Conservation (phyloP, 2,329 filamentous ascomycete genomes). For the Fusarium sambucinum region DNA sequence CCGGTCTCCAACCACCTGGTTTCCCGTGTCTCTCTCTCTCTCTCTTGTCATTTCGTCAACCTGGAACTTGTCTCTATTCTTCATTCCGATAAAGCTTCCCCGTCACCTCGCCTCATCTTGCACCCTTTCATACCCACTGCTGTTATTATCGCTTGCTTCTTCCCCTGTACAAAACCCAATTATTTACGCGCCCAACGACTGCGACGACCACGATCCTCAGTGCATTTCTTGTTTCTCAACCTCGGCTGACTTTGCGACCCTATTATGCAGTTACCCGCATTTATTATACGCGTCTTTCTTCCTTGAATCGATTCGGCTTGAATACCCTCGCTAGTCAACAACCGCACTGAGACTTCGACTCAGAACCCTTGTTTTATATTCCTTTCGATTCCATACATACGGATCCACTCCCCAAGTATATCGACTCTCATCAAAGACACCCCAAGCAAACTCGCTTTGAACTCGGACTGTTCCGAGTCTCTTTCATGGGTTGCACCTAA, state of each 20-base stretch:
- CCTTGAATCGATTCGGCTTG: slow-evolving; percentile 42
- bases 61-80: slow-evolving; percentile 22
- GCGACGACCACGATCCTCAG: slow-evolving; percentile 29
- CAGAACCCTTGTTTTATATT: slow-evolving; percentile 37
- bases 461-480: slow-evolving; percentile 18
- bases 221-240: slow-evolving; percentile 26
- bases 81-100: slow-evolving; percentile 36
- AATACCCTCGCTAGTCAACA: slow-evolving; percentile 41
- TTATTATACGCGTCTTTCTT: slow-evolving; percentile 40
- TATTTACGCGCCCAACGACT: slow-evolving; percentile 26
- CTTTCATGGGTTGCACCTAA: slow-evolving; percentile 47
- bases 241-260: slow-evolving; percentile 40
- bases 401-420: slow-evolving; percentile 25
- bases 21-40: slow-evolving; percentile 28
- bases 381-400: slow-evolving; percentile 23
- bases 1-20: slow-evolving; percentile 48
- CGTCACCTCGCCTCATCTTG: slow-evolving; percentile 15
- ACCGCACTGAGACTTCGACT: slow-evolving; percentile 35
- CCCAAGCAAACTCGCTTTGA: slow-evolving; percentile 23
- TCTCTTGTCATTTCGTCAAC: slow-evolving; percentile 3
- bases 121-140: slow-evolving; percentile 23
- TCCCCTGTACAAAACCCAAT: slow-evolving; percentile 7
- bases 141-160: slow-evolving; percentile 14
- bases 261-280: slow-evolving; percentile 49
- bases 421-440: slow-evolving; percentile 33